A percentile compares a stretch with the other conserved stretches of the same genome.
These are phyloP conservation scores for Wickerhamomyces strasburgensis DNA, from an alignment of 805 yeast species.

Conservation along the genomic window DNA sequence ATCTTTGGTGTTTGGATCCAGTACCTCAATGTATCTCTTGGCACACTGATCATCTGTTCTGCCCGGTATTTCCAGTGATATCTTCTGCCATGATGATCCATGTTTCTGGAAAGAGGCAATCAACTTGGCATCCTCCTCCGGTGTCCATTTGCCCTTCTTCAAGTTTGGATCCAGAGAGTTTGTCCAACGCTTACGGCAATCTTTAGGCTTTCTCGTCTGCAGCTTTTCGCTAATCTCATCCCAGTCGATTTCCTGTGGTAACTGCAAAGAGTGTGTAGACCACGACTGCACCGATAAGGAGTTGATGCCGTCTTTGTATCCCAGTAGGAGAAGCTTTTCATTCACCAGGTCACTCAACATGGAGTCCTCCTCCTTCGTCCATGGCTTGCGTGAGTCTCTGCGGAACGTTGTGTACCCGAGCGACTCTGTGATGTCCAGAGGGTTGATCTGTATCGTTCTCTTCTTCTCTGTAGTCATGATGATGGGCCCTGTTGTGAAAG, in stretches of 20 bases:
- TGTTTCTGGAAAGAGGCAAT: constrained; percentile 56
- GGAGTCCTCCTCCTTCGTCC: constrained; percentile 76
- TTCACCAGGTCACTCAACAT: constrained; percentile 40
- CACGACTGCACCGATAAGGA: constrained; percentile 27
- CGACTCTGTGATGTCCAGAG: constrained; percentile 55
- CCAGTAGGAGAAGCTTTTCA: constrained; percentile 29
- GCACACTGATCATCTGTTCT: constrained; percentile 95
- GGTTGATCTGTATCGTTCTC: constrained; percentile 30
- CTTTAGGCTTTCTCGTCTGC: constrained; percentile 64
- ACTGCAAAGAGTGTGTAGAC: constrained; percentile 15
- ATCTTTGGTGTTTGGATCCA: constrained; percentile 76
- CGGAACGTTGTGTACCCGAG: constrained; percentile 72
- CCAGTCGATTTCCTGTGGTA: constrained; percentile 50
- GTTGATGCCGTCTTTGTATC: constrained; percentile 31
- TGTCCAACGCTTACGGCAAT: constrained; percentile 84
- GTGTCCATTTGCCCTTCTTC: constrained; percentile 83
- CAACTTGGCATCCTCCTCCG: constrained; percentile 67
- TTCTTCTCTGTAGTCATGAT: constrained; percentile 19
- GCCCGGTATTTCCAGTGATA: constrained; percentile 70
- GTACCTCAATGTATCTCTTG: constrained; percentile 80
- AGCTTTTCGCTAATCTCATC: constrained; percentile 45
- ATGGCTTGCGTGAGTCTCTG: constrained; percentile 55
- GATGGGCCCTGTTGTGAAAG: too few species aligned
- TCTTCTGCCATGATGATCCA: constrained; percentile 86
- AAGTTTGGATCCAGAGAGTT: constrained; percentile 79